Evolutionary conservation across 345 rosid species (phyloP).

Genomic region (Rhizophora mangle): DNA sequence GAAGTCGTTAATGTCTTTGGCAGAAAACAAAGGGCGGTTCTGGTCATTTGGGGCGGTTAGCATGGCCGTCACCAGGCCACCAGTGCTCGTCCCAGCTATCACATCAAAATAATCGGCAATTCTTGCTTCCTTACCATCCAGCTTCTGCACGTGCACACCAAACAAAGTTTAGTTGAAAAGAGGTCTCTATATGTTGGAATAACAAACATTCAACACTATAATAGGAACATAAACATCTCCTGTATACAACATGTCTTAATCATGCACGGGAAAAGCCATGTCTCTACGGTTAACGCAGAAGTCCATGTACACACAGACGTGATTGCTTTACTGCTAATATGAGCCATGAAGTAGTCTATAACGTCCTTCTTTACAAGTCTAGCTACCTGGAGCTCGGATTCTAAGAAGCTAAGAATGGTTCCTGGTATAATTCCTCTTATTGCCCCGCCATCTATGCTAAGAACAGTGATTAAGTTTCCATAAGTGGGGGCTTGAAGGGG

Average conservation of each 20-base stretch:
- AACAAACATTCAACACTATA: background rate
- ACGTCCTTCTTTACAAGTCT: background rate
- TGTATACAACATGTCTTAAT: background rate
- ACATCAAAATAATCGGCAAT: constrained; percentile 31
- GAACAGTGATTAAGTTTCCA: constrained; percentile 19
- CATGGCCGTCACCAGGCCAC: constrained; percentile 34
- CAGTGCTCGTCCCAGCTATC: constrained; percentile 29
- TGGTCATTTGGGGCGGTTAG: constrained; percentile 22
- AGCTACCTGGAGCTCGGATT: constrained; percentile 23
- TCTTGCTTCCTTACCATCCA: constrained; percentile 34
- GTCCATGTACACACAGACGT: no score
- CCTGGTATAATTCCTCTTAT: constrained; percentile 25
- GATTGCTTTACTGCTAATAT: no score
- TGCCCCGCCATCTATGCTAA: constrained; percentile 23
- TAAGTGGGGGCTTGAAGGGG: constrained; percentile 16
- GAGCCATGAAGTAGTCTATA: no score
- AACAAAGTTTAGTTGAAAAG: background rate
- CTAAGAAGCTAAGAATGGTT: constrained; percentile 17
- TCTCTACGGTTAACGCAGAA: no score
- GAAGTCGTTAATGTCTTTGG: constrained; percentile 25
- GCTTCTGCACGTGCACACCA: constrained; percentile 14
- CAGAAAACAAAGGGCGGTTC: constrained; percentile 25
- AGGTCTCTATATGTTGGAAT: background rate
- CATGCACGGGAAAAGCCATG: background rate
- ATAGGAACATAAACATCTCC: background rate